Evolutionary conservation across 768 basidiomycete genomes (phyloP).

Genomic region (Rhodosporidiobolus sp.): DNA sequence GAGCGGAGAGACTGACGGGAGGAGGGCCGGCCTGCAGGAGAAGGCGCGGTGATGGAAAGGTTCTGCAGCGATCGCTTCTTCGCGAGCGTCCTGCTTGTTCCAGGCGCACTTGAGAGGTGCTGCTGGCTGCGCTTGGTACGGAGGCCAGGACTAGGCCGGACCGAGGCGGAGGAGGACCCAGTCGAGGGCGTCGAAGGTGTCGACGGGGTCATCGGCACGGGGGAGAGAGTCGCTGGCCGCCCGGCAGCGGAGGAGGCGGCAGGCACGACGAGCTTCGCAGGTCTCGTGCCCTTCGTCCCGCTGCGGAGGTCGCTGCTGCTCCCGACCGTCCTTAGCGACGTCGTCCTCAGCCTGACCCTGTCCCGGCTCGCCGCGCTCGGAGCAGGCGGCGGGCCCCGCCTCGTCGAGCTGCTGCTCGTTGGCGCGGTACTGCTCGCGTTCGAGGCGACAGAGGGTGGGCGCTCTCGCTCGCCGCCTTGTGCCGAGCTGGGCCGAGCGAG

Average conservation of each 20-base stretch:
- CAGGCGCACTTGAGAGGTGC: conserved; percentile 4
- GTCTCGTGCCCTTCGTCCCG: not conserved
- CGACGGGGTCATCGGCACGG: conserved; percentile 2
- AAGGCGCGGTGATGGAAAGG: not conserved
- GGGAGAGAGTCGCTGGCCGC: not conserved
- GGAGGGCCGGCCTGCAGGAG: not conserved
- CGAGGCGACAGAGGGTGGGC: not conserved
- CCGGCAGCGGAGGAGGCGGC: not conserved
- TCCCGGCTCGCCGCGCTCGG: conserved; percentile 28
- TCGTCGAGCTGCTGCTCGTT: not conserved
- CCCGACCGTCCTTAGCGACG: conserved; percentile 13
- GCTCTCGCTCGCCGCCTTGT: not conserved
- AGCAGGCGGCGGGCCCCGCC: conserved; percentile 25
- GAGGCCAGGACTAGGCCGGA: not conserved
- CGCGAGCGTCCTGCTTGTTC: conserved; percentile 5
- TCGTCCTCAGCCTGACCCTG: conserved; percentile 11
- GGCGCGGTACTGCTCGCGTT: not conserved
- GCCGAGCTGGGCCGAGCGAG: conserved; percentile 10
- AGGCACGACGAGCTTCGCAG: not conserved
- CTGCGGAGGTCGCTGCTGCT: not conserved
- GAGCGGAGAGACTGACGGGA: not conserved
- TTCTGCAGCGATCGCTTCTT: conserved; percentile 25
- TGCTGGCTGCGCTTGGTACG: conserved; percentile 19
- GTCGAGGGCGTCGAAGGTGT: not conserved
- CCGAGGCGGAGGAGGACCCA: not conserved